Evolutionary conservation across 169 alveolate genomes (phyloP), one percentile per base, ranked within the genome.

Genomic region (Fabrea salina): DNA sequence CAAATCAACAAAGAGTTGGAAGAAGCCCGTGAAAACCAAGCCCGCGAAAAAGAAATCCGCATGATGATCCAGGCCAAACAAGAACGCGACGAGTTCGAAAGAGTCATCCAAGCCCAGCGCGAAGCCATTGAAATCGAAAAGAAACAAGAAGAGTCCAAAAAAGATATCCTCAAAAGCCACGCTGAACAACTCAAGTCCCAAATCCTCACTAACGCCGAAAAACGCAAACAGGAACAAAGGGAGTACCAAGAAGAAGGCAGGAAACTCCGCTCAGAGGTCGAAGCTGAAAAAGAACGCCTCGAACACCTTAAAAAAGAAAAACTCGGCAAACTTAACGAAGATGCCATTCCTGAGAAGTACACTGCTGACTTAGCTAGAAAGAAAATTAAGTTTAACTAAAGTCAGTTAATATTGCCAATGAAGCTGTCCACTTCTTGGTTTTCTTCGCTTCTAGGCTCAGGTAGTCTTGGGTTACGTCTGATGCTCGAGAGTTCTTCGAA

Each of bases 211-310:
- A 89, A 89, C 54, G 93, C 86, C 64, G 95, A 89, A 56, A 72
- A 76, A 57, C 66, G 75, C 22, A 79, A 79, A 70, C 89, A 87
- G 79, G 91, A 87, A 57, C 86, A 86, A 58, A 74, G 92, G 19
- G 94, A 93, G 77, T 80, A 79, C 67, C 57, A 89, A 27, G 97
- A 93, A 76, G 97, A 93, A 83, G 95, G 94, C 11, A 86, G 93
- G 79, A 40, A 75, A 33, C 79, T 88, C 56, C 82, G 91, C 35
- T 75, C 84, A 33, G 82, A 79, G 82, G 75, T 83, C 22, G 91
- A 90, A 72, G 86, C 77, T 59, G 94, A 89, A 74, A 81, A 87
- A 75, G 79, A 82, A 72, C 85, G 87, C 78, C 82, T 89, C 41
- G 91, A 81, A 64, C 56, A 58, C 53, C 86, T 89, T 72, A 86